Evolutionary conservation across 257 asterid genomes (phyloP), one percentile per base, ranked within the genome.

Genomic region (Ilex aquifolium): DNA sequence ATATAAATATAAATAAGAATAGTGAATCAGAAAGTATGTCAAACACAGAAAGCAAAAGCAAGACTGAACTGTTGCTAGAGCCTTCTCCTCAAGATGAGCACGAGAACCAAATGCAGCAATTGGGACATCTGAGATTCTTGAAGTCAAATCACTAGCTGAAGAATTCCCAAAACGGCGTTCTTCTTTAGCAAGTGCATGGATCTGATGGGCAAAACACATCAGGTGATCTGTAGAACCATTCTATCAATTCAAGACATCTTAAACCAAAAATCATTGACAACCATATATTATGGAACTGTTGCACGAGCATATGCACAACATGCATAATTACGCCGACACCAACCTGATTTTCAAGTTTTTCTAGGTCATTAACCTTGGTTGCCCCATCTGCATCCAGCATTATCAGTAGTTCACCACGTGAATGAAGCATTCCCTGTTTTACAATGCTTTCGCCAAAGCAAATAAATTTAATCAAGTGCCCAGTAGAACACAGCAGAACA

Each of bases 311-410:
- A 46, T 5, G 11, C 11, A 21, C 0, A 21, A 21, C 27, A 21
- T 14, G 12, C 6, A 46, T 46, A 46, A 12, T 21, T 10, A 46
- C 6, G n/a, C 9, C 52, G 65, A 15, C n/a, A 73, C 83, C 63
- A 79, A 88, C 97, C 99, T 90, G 88, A 67, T 83, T 86, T 82
- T 93, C 99, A 68, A 93, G 96, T 74, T 90, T 93, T 83, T 90
- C 96, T 67, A 93, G 87, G 76, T 93, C 97, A 49, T 70, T 75
- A 65, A 90, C 87, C 77, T 82, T 85, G 65, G 99, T 94, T 61
- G 99, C 97, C 13, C 96, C 97, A 73, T 93, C 97, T 72, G 99
- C 99, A 83, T 93, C 99, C 70, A 93, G 95, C 99, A 93, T 93
- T 75, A 93, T 72, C 68, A 90, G 86, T 56, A 93, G 82, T 79